These are phyloP conservation scores for Saprolegnia diclina DNA, from an alignment of 352 stramenopile genomes.

Conservation along the genomic window DNA sequence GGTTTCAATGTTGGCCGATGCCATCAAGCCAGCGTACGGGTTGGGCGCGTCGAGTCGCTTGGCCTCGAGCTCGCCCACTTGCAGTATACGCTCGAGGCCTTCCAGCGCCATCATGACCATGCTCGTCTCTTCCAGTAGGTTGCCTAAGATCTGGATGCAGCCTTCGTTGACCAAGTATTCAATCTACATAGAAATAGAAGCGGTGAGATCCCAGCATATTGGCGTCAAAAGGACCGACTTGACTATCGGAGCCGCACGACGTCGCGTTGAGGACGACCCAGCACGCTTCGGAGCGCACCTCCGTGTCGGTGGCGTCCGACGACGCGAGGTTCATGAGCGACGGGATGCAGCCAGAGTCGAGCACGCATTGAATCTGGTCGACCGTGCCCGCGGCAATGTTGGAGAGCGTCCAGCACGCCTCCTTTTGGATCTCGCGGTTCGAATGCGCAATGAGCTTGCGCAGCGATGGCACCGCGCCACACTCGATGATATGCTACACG, in stretches of 20 bases:
- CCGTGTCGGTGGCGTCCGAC: constrained; percentile 87
- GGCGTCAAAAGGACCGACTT: no score
- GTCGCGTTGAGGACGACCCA: constrained; percentile 99
- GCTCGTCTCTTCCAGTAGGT: constrained; percentile 92
- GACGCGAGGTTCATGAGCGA: constrained; percentile 93
- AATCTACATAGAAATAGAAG: no score
- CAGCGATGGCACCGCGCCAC: constrained; percentile 91
- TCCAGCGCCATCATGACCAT: constrained; percentile 99
- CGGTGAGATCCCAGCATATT: no score
- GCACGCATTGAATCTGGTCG: constrained; percentile 96
- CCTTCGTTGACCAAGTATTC: constrained; percentile 85
- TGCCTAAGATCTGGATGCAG: constrained; percentile 82
- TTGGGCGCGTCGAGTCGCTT: constrained; percentile 81
- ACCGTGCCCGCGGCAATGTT: constrained; percentile 98
- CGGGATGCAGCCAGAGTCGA: constrained; percentile 94
- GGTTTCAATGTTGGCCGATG: constrained; percentile 88
- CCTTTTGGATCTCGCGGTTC: constrained; percentile 98
- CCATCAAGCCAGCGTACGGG: constrained; percentile 86
- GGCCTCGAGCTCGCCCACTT: constrained; percentile 89
- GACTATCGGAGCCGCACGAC: constrained; percentile 94
- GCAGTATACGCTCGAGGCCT: constrained; percentile 94
- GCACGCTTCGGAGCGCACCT: constrained; percentile 97
- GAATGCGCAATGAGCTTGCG: constrained; percentile 91
- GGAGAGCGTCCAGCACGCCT: constrained; percentile 93
- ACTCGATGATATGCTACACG: constrained; percentile 95